Evolutionary conservation across 1,139 yeast genomes (phyloP), one percentile per base, ranked within the genome.

Genomic region (Geotrichum citri-aurantii): DNA sequence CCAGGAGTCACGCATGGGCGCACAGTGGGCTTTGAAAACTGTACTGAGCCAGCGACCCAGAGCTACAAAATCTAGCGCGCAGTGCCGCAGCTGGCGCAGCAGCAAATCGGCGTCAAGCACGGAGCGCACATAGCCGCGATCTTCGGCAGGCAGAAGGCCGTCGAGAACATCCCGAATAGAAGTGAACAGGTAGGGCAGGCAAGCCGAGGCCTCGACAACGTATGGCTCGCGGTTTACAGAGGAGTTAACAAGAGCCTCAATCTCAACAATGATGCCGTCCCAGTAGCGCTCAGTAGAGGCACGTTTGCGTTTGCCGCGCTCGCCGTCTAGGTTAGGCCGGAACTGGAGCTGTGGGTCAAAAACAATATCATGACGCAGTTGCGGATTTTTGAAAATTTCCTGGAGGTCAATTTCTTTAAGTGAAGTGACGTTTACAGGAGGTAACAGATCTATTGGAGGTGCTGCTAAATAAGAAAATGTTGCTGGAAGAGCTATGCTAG

Each of bases 1-100:
- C 90, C 95, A 86, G 53, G 82, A 77, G 73, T 90, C 97, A 67
- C 98, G 81, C 96, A 90, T 90, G 61, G 98, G 98, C 11, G 97
- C 97, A 75, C 97, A 91, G 71, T 87, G 95, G 59, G 83, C 80
- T 72, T 88, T 87, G 74, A 89, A 85, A 44, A 87, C 84, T 33
- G 79, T 75, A 12, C 88, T 82, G 46, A 88, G 77, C 88, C 93
- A 86, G 59, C 77, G 76, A 12, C 90, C 80, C 68, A 88, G 78
- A 52, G 81, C 79, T 33, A 82, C 80, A 69, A 88, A 86, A 71
- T 87, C 89, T 68, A 87, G 81, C 27, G 84, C 80, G 52, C 85
- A 84, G 65, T 83, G 85, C 52, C 81, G 75, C 59, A 91, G 75
- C 71, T 89, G 96, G 72, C 89, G 96, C 54, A 87, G 77, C 54